Conservation (phyloP, 352 stramenopile species). For the Globisporangium middletonii region DNA sequence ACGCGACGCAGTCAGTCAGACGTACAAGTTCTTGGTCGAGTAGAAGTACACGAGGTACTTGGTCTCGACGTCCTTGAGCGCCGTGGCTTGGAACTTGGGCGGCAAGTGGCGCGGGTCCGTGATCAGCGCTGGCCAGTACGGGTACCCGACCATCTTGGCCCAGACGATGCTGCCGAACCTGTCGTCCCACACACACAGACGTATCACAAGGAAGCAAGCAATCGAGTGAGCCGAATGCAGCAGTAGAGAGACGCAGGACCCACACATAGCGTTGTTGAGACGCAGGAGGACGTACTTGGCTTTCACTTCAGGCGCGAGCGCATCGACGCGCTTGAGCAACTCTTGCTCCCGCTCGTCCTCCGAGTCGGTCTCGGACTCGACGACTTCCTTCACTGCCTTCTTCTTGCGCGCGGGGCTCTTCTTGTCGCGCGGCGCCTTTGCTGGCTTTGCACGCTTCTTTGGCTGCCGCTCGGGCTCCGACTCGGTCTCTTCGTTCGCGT, state of each 20-base stretch:
- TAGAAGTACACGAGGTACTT: constrained; percentile 82
- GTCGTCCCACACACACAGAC: background rate
- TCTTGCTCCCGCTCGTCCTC: constrained; percentile 34
- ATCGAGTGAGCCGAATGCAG: background rate
- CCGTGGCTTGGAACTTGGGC: constrained; percentile 32
- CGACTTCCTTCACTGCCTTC: constrained; percentile 18
- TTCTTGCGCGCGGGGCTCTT: constrained; percentile 35
- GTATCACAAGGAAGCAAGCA: background rate
- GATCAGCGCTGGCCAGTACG: constrained; percentile 78
- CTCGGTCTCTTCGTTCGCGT: constrained; percentile 31
- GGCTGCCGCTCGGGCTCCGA: constrained; percentile 42
- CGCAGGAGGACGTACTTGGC: constrained; percentile 25
- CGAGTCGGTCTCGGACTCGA: constrained; percentile 27
- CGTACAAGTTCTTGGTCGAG: constrained; percentile 67
- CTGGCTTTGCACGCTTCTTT: constrained; percentile 35
- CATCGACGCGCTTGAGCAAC: constrained; percentile 31
- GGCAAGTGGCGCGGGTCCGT: constrained; percentile 50
- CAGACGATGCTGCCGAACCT: constrained; percentile 77
- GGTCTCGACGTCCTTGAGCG: constrained; percentile 51
- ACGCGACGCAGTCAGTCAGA: background rate
- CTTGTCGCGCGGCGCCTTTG: constrained; percentile 15
- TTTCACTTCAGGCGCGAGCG: constrained; percentile 54
- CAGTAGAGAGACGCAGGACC: background rate
- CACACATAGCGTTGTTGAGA: background rate
- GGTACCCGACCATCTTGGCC: constrained; percentile 78